Evolutionary conservation across 2,329 filamentous ascomycete species (phyloP).

Genomic region (Blastomyces emzantsi): DNA sequence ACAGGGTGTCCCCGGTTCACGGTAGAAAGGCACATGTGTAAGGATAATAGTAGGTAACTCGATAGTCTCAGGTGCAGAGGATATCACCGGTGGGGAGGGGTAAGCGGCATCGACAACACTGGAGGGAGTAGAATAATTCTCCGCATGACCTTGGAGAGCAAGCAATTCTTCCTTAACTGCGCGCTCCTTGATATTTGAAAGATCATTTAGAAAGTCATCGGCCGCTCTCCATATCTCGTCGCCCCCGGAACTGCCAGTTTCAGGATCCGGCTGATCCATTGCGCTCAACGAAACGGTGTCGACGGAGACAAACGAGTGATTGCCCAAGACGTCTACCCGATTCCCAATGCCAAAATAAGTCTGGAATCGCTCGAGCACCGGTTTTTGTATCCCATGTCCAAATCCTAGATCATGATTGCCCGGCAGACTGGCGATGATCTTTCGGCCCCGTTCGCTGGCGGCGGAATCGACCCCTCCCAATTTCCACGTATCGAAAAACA

Average conservation of each 20-base stretch:
- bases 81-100: constrained; percentile 24
- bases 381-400: constrained; percentile 69
- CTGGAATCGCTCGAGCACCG: constrained; percentile 74
- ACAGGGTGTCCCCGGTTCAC: constrained; percentile 73
- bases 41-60: constrained; percentile 83
- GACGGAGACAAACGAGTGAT: constrained; percentile 89
- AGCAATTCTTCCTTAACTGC: constrained; percentile 61
- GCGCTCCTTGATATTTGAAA: constrained; percentile 56
- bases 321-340: constrained; percentile 80
- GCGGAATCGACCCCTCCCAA: constrained; percentile 47
- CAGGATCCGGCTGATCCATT: constrained; percentile 46
- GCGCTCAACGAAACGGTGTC: constrained; percentile 85
- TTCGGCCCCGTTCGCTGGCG: constrained; percentile 57
- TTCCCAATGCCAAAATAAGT: constrained; percentile 89
- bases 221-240: constrained; percentile 64
- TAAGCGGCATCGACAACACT: constrained; percentile 49
- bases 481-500: constrained; percentile 68
- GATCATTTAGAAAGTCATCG: constrained; percentile 62
- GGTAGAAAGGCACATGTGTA: constrained; percentile 83
- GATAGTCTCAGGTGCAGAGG: constrained; percentile 12
- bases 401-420: constrained; percentile 96
- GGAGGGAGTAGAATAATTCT: constrained; percentile 50
- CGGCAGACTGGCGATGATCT: constrained; percentile 74
- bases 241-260: constrained; percentile 40
- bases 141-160: constrained; percentile 52